Base-by-base conservation (phyloP, 176 grass and related monocot genomes). In the Luzula sylvatica region DNA sequence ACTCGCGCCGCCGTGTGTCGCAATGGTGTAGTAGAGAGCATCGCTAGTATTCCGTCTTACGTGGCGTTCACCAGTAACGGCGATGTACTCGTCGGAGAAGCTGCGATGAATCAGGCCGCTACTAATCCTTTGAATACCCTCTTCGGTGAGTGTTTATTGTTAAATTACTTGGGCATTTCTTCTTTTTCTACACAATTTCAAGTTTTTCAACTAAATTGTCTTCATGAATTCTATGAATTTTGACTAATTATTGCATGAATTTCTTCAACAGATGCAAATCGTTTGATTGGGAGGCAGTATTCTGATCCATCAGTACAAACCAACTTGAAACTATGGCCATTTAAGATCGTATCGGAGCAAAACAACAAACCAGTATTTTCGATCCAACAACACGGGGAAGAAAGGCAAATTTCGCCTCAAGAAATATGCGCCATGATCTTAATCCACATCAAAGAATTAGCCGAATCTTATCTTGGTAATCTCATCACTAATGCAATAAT, bases 41-140 rank as follows among this genome's bases (percentile, higher is more conserved):
- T 63, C 46, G 58, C 58, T n/a, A 46, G 24, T 28, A 23, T 63
- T n/a, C 58, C 58, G 18, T 63, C 58, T 19, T 63, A 63, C 46
- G 58, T 63, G 7, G 58, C 58, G 20, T 63, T 63, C 58, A 63
- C 42, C 2, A 15, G n/a, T 26, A 63, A 63, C 9, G 58, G 58
- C 15, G 58, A 46, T 11, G 23, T 63, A 15, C 42, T 63, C 11
- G 46, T 63, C 2, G 42, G 58, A 15, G 58, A 63, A 63, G 38
- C 58, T 27, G 58, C 58, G 19, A 46, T 46, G 20, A 63, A 63
- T 30, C 58, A 63, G 58, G 58, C 58, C 5, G 58, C 58, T 30
- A 23, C 40, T 28, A 63, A 63, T n/a, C 58, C 58, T 8, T 23
- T 29, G n/a, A 63, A 63, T 41, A 63, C 58, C 42, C 44, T 63